Evolutionary conservation across 2,329 filamentous ascomycete genomes (phyloP).

Genomic region (Trichophyton verrucosum): DNA sequence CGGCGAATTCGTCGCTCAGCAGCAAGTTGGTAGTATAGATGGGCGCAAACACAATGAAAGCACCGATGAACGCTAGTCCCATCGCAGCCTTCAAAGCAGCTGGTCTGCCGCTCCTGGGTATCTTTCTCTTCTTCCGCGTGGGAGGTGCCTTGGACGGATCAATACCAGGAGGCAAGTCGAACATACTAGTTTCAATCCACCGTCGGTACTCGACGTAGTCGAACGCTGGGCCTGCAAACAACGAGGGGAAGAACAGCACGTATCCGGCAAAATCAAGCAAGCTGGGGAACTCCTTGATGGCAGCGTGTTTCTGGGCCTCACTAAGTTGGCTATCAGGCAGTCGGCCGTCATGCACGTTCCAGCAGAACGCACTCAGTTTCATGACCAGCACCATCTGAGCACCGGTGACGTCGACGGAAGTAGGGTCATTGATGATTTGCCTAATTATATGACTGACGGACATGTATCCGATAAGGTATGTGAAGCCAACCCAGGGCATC

Average conservation of each 20-base stretch:
- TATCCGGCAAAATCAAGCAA: slow-evolving; percentile 78
- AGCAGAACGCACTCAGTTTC: slow-evolving; percentile 93
- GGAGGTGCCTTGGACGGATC: slow-evolving; percentile 75
- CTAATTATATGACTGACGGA: slow-evolving; percentile 77
- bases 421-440: slow-evolving; percentile 55
- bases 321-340: slow-evolving; percentile 68
- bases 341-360: slow-evolving; percentile 91
- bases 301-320: slow-evolving; percentile 72
- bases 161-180: slow-evolving; percentile 67
- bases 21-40: slow-evolving; percentile 55
- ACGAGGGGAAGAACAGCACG: slow-evolving; percentile 85
- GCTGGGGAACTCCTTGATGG: slow-evolving; percentile 59
- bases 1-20: slow-evolving; percentile 53
- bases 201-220: slow-evolving; percentile 86
- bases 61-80: slow-evolving; percentile 66
- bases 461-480: slow-evolving; percentile 93
- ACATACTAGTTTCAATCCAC: slow-evolving; percentile 92
- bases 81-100: slow-evolving; percentile 61
- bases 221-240: slow-evolving; percentile 84
- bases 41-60: slow-evolving; percentile 60
- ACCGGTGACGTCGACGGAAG: slow-evolving; percentile 70
- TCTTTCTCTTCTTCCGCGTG: slow-evolving; percentile 79
- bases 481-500: slow-evolving; percentile 96
- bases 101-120: slow-evolving; percentile 78
- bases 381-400: slow-evolving; percentile 98